These are phyloP conservation scores for Colletotrichum tropicicola DNA, from an alignment of 2,329 filamentous ascomycete species.

Conservation along the genomic window DNA sequence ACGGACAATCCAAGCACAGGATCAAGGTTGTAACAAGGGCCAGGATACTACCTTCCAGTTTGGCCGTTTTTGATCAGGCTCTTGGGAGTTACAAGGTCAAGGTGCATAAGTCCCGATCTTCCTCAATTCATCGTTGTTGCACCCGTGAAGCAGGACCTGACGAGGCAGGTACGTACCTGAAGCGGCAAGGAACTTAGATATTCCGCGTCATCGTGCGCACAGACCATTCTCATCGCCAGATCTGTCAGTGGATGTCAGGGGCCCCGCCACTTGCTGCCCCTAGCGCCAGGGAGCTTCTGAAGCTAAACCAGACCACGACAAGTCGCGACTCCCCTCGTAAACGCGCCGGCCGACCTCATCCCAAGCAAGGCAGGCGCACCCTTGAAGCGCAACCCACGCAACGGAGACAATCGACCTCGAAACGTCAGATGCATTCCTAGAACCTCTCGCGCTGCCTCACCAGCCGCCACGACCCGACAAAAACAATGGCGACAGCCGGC, in stretches of 20 bases:
- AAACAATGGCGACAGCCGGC: constrained; percentile 33
- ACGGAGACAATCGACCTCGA: not conserved
- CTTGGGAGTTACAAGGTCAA: no score
- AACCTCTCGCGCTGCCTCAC: not conserved
- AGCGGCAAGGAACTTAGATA: not conserved
- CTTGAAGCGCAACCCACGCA: not conserved
- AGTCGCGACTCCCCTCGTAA: constrained; percentile 23
- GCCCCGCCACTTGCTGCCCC: constrained; percentile 5
- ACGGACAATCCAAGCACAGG: no score
- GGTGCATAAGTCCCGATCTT: no score
- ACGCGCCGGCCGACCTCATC: constrained; percentile 24
- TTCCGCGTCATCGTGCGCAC: not conserved
- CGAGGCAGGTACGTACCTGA: not conserved
- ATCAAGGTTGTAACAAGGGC: no score
- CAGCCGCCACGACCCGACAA: not conserved
- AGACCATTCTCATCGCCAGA: not conserved
- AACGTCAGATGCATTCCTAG: constrained; percentile 12
- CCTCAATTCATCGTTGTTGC: no score
- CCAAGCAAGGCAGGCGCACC: constrained; percentile 21
- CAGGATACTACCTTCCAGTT: no score
- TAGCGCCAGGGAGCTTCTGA: constrained; percentile 23
- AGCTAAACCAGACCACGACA: constrained; percentile 19
- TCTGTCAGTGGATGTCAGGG: constrained; percentile 17
- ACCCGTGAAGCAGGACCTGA: no score
- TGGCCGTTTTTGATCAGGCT: no score